A percentile compares a stretch with the other conserved stretches of the same genome.
Evolutionary conservation across 495 filamentous ascomycete species (phyloP).

Genomic region (Aeminium ludgeri): DNA sequence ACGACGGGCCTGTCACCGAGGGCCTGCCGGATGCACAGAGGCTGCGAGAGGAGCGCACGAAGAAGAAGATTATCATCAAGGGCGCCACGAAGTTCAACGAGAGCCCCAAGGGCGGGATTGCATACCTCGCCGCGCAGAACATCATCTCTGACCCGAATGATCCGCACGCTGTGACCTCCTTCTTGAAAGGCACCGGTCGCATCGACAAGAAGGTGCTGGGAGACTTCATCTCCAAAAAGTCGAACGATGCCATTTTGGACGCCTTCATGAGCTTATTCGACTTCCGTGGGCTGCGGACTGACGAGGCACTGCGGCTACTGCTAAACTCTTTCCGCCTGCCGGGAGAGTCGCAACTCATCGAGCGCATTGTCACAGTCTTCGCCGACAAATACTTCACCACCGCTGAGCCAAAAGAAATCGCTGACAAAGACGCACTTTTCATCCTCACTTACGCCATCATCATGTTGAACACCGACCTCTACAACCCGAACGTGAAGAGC

Average conservation of each 20-base stretch:
- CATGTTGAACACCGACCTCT: conserved; percentile 89
- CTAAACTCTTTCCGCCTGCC: conserved; percentile 88
- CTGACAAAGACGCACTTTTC: conserved; percentile 76
- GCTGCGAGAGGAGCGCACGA: conserved; percentile 51
- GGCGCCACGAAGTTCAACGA: conserved; percentile 91
- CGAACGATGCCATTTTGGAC: conserved; percentile 62
- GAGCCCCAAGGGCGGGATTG: conserved; percentile 75
- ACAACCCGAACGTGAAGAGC: conserved; percentile 78
- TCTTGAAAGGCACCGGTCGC: conserved; percentile 69
- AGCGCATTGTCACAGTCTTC: conserved; percentile 77
- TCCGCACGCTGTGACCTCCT: conserved; percentile 55
- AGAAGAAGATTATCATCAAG: conserved; percentile 75
- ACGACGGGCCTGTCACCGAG: conserved; percentile 46
- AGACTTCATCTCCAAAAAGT: conserved; percentile 79
- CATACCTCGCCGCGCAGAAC: conserved; percentile 64
- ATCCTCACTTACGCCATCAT: conserved; percentile 92
- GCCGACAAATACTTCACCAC: conserved; percentile 70
- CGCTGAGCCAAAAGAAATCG: conserved; percentile 54
- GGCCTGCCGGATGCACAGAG: conserved; percentile 47
- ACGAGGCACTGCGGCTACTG: conserved; percentile 75
- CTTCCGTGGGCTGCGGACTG: conserved; percentile 69
- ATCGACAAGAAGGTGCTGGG: conserved; percentile 82
- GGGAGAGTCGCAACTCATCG: conserved; percentile 83
- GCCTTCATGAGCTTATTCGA: conserved; percentile 76
- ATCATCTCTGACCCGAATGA: conserved; percentile 64